Evolutionary conservation across 1,284 basidiomycete species (phyloP).

Genomic region (Cutaneotrichosporon mucoides): DNA sequence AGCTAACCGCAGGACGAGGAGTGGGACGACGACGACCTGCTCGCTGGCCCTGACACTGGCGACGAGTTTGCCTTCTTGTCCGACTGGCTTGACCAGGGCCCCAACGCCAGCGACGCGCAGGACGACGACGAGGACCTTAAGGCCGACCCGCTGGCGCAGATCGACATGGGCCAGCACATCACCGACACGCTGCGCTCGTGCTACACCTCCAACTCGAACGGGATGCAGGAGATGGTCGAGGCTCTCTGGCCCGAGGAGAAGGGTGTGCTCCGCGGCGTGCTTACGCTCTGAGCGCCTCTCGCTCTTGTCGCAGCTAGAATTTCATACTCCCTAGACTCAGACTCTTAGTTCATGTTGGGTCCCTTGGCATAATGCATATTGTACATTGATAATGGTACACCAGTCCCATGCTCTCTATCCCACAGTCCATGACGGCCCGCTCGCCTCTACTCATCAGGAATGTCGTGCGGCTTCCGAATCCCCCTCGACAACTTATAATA

Average conservation of each 20-base stretch:
- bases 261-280: slow-evolving; percentile 60
- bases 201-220: slow-evolving; percentile 61
- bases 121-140: slow-evolving; percentile 88
- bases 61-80: slow-evolving; percentile 53
- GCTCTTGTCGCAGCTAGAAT: too few relatives aligned
- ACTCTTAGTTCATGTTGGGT: too few relatives aligned
- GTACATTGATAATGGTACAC: slow-evolving; percentile 6
- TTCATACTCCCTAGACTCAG: too few relatives aligned
- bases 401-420: too few relatives aligned
- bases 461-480: slow-evolving; percentile 50
- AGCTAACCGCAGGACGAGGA: slow-evolving; percentile 63
- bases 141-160: slow-evolving; percentile 77
- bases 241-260: slow-evolving; percentile 67
- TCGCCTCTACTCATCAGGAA: slow-evolving; percentile 45
- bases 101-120: slow-evolving; percentile 61
- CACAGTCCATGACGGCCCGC: too few relatives aligned
- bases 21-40: slow-evolving; percentile 74
- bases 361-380: slow-evolving; percentile 6
- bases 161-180: slow-evolving; percentile 65
- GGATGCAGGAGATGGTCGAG: slow-evolving; percentile 63
- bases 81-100: slow-evolving; percentile 58
- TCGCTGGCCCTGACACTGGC: slow-evolving; percentile 39
- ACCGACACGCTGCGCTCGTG: slow-evolving; percentile 60
- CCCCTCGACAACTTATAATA: slow-evolving; percentile 50
- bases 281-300: slow-evolving; percentile 36